Percentiles rank a stretch among this genome's conserved stretches.
Evolutionary conservation across 2,329 filamentous ascomycete genomes (phyloP).

Genomic region (Colletotrichum graminicola): DNA sequence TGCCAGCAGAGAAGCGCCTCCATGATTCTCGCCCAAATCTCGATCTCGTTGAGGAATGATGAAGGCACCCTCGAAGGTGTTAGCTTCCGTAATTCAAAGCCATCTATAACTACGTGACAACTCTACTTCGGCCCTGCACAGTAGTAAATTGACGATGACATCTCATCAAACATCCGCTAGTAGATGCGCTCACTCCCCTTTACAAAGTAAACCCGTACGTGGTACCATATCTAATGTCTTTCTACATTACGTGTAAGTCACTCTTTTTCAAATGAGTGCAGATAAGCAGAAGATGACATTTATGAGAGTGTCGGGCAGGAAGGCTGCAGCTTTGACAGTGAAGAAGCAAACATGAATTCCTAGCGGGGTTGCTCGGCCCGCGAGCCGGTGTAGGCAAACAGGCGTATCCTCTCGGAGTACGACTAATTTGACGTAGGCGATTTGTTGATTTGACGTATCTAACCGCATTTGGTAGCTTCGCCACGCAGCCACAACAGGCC

Average conservation of each 20-base stretch:
- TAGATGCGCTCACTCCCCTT: background rate
- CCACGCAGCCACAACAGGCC: too few species aligned
- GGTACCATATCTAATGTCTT: too few species aligned
- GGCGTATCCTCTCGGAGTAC: too few species aligned
- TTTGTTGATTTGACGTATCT: too few species aligned
- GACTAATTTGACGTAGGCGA: too few species aligned
- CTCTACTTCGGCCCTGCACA: background rate
- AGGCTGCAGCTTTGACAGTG: background rate
- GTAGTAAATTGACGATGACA: background rate
- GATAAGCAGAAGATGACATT: background rate
- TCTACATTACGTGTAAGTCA: background rate
- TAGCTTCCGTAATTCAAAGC: background rate
- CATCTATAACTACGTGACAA: background rate
- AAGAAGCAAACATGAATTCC: background rate
- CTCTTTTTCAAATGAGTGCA: background rate
- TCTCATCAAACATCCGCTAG: background rate
- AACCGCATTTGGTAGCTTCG: too few species aligned
- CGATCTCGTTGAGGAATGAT: conserved; percentile 1
- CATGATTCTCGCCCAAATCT: background rate
- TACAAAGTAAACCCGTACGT: background rate
- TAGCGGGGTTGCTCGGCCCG: background rate
- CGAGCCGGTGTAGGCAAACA: background rate
- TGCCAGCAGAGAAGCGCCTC: background rate
- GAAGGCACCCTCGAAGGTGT: background rate
- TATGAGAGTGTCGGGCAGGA: background rate